These are phyloP conservation scores for Mucor plumbeus DNA, from an alignment of 371 early-diverging fungal genomes.

Conservation along the genomic window DNA sequence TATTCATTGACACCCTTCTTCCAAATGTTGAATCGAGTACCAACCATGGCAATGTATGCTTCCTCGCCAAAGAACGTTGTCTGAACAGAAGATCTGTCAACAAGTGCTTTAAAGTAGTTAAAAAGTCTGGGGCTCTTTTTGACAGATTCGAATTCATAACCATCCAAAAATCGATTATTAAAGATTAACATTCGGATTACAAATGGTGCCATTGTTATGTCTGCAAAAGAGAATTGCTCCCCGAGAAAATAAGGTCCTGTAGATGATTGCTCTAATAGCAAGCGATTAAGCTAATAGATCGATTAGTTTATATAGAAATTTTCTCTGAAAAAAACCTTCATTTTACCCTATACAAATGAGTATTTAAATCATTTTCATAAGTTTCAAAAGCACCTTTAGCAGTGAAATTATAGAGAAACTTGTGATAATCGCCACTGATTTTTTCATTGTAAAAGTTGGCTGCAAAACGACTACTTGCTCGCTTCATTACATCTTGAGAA, in stretches of 20 bases:
- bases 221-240: background rate
- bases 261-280: background rate
- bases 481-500: constrained; percentile 43
- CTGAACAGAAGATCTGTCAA: background rate
- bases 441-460: constrained; percentile 53
- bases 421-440: constrained; percentile 35
- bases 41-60: background rate
- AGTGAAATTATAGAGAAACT: constrained; percentile 23
- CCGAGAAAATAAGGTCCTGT: background rate
- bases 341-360: constrained; percentile 32
- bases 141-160: background rate
- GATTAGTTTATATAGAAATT: background rate
- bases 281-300: background rate
- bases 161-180: background rate
- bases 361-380: constrained; percentile 14
- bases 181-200: background rate
- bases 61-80: background rate
- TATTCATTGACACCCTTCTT: background rate
- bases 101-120: background rate
- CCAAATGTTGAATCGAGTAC: constrained; percentile 3
- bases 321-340: too few species aligned
- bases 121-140: background rate
- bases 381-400: constrained; percentile 31
- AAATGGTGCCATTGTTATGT: background rate
- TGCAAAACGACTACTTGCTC: constrained; percentile 51